Evolutionary conservation across 164 flowering plant genomes (phyloP).

Genomic region (Liriodendron chinense): DNA sequence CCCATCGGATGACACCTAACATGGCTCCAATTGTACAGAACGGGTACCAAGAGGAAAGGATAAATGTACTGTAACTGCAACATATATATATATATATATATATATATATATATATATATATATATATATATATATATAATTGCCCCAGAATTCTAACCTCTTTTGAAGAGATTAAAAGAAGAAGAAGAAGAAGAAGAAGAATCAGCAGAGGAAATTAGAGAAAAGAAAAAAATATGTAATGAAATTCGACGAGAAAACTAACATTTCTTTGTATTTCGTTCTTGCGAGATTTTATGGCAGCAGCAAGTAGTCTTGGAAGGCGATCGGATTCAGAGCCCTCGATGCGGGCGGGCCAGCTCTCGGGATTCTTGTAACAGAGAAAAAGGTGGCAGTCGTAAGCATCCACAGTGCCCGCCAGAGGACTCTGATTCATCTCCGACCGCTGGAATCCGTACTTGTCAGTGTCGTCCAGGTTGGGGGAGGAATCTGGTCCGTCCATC

Average conservation of each 20-base stretch:
- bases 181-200: background rate
- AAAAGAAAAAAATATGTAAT: background rate
- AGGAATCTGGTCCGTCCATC: constrained; percentile 2
- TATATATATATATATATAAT: no score
- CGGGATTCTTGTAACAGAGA: constrained; percentile 68
- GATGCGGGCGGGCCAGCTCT: constrained; percentile 61
- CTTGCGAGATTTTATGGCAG: constrained; percentile 56
- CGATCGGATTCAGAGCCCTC: constrained; percentile 54
- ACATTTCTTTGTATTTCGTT: constrained; percentile 40
- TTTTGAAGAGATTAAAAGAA: no score
- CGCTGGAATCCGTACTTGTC: constrained; percentile 67
- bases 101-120: no score
- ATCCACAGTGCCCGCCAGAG: constrained; percentile 57
- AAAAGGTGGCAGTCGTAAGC: constrained; percentile 80
- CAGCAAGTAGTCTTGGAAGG: constrained; percentile 57
- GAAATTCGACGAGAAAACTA: background rate
- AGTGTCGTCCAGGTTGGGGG: constrained; percentile 23
- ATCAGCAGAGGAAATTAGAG: background rate
- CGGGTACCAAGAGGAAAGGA: no score
- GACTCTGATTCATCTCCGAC: constrained; percentile 58
- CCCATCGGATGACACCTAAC: no score
- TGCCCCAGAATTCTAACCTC: no score
- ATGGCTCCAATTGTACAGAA: no score
- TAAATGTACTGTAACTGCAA: no score
- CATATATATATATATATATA: no score